Evolutionary conservation across 2,329 filamentous ascomycete species (phyloP).

Genomic region (Anthostomella pinea): DNA sequence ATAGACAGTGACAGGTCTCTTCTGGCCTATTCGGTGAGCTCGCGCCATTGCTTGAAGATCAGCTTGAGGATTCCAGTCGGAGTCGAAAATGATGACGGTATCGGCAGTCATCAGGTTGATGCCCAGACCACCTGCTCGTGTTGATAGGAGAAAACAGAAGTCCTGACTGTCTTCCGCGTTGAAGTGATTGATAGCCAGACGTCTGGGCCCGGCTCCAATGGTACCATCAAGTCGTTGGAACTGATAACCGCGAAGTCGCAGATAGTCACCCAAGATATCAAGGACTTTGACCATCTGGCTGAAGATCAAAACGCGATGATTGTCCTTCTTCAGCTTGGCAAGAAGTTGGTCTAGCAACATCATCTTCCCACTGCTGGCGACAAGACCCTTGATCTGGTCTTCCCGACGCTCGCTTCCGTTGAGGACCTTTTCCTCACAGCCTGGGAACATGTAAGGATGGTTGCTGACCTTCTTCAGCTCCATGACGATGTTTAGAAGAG

Average conservation of each 20-base stretch:
- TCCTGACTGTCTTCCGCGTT: slow-evolving; percentile 95
- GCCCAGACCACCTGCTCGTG: slow-evolving; percentile 91
- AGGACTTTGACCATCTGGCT: slow-evolving; percentile 99
- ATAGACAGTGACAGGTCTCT: slow-evolving; percentile 93
- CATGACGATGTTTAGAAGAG: slow-evolving; percentile 98
- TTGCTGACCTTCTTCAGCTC: slow-evolving; percentile 99
- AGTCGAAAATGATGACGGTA: slow-evolving; percentile 96
- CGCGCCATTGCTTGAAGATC: slow-evolving; percentile 98
- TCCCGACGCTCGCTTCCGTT: slow-evolving; percentile 78
- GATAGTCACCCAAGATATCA: slow-evolving; percentile 91
- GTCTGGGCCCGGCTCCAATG: slow-evolving; percentile 81
- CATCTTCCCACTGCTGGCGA: slow-evolving; percentile 98
- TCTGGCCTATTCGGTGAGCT: slow-evolving; percentile 96
- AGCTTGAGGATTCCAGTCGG: slow-evolving; percentile 98
- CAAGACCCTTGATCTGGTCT: slow-evolving; percentile 86
- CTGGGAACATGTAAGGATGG: slow-evolving; percentile 96
- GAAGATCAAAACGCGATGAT: slow-evolving; percentile 95
- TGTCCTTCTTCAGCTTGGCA: slow-evolving; percentile 87
- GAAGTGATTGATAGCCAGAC: slow-evolving; percentile 96
- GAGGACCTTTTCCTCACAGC: slow-evolving; percentile 85
- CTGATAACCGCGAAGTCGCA: slow-evolving; percentile 87
- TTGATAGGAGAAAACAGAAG: slow-evolving; percentile 94
- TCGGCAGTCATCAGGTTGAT: slow-evolving; percentile 99
- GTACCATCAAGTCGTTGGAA: slow-evolving; percentile 96
- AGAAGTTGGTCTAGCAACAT: slow-evolving; percentile 97